Conservation (phyloP, 768 basidiomycete genomes). For the Amanita pseudoporphyria region DNA sequence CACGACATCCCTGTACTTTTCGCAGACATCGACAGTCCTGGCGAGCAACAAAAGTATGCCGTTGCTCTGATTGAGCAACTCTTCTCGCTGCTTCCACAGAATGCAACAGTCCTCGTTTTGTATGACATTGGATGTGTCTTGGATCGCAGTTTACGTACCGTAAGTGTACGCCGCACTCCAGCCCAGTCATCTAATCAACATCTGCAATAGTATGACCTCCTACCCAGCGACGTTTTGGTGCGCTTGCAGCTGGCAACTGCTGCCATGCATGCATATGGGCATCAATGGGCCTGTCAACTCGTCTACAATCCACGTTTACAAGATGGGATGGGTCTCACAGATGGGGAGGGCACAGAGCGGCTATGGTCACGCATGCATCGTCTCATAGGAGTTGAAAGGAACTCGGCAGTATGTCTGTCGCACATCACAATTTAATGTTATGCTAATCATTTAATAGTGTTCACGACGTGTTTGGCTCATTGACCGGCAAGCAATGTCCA, state of each 20-base stretch:
- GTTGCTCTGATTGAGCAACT: no score
- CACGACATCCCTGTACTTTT: constrained; percentile 27
- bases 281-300: constrained; percentile 26
- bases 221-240: no score
- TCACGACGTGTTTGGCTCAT: no score
- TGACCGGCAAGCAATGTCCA: no score
- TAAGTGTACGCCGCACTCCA: no score
- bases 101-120: constrained; percentile 11
- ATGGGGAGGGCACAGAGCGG: constrained; percentile 24
- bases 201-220: constrained; percentile 20
- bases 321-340: constrained; percentile 16
- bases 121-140: constrained; percentile 18
- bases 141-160: no score
- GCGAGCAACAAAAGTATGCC: no score
- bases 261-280: constrained; percentile 30
- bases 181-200: no score
- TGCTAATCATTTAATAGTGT: no score
- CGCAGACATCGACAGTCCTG: constrained; percentile 25
- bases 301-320: constrained; percentile 20
- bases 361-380: constrained; percentile 23
- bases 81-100: constrained; percentile 18
- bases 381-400: constrained; percentile 1
- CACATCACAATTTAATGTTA: no score
- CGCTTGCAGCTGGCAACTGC: constrained; percentile 21
- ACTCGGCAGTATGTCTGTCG: neutral